Conservation (phyloP, 106 monocot species). For the Posidonia australis region DNA sequence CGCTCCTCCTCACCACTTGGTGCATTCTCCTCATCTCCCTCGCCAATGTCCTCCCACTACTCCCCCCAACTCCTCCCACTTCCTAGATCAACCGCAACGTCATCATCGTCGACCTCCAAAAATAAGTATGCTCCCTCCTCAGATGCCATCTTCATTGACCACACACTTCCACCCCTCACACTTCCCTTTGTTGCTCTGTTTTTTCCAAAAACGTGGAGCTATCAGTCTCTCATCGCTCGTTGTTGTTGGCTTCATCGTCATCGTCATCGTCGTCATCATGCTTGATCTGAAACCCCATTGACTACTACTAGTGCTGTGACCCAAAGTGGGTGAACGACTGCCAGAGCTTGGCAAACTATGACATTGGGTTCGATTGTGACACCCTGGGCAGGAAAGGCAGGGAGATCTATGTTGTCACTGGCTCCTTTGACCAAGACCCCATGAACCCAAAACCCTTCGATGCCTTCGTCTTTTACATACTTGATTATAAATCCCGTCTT, state of each 20-base stretch:
- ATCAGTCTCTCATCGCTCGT: background rate
- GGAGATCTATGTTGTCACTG: slow-evolving; percentile 45
- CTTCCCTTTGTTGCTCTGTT: background rate
- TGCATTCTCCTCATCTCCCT: slow-evolving; percentile 2
- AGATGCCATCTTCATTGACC: background rate
- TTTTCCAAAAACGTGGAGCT: slow-evolving; percentile 5
- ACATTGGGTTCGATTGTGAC: slow-evolving; percentile 56
- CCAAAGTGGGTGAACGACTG: slow-evolving; percentile 50
- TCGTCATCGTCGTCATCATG: background rate
- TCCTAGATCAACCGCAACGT: background rate
- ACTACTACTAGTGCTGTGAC: slow-evolving; percentile 76
- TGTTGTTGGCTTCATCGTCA: background rate
- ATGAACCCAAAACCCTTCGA: slow-evolving; percentile 55
- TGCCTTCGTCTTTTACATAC: too few relatives aligned
- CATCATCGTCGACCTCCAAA: slow-evolving; percentile 9
- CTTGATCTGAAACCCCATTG: slow-evolving; percentile 66
- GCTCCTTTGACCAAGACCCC: slow-evolving; percentile 44
- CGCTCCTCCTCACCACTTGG: background rate
- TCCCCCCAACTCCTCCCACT: background rate
- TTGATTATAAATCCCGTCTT: too few relatives aligned
- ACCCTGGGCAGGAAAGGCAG: slow-evolving; percentile 58
- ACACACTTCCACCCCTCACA: background rate
- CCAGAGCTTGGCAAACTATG: slow-evolving; percentile 61
- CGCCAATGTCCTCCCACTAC: background rate
- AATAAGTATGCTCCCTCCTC: background rate